Conservation (phyloP, 139 green algal species). For the Chlamydomonas incerta region DNA sequence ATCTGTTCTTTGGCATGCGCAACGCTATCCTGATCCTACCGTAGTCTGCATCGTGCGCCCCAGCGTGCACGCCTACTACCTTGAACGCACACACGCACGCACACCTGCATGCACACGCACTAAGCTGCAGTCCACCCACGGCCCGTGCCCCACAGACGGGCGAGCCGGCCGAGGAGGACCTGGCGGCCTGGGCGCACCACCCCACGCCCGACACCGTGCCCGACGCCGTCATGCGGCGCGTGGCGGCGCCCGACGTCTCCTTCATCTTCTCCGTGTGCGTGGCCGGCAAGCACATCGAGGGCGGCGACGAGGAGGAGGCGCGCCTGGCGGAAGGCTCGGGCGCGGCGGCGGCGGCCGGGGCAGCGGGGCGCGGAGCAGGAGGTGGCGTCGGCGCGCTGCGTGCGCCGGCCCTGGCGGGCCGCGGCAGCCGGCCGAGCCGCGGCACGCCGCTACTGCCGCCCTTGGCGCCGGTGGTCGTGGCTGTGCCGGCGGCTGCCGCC, state of each 20-base stretch:
- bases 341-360: not conserved
- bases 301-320: slow-evolving; percentile 34
- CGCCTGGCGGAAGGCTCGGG: not conserved
- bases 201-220: slow-evolving; percentile 74
- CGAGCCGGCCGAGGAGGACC: slow-evolving; percentile 91
- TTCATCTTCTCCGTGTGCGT: slow-evolving; percentile 93
- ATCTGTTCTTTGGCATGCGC: no score
- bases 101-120: not conserved
- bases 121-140: not conserved
- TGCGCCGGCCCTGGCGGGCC: not conserved
- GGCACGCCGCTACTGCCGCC: no score
- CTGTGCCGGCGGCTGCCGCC: no score
- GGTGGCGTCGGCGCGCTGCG: not conserved
- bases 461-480: no score
- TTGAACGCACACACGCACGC: no score
- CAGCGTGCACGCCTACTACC: no score
- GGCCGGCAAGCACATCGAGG: slow-evolving; percentile 55
- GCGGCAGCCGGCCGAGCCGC: no score
- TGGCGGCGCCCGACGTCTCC: slow-evolving; percentile 70
- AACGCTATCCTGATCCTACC: no score
- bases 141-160: slow-evolving; percentile 74
- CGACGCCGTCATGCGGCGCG: slow-evolving; percentile 78
- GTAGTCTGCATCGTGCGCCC: no score
- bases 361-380: not conserved
- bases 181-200: slow-evolving; percentile 94